Evolutionary conservation across 441 rosid species (phyloP), one percentile per base, ranked within the genome.

Genomic region (Populus tomentosa): DNA sequence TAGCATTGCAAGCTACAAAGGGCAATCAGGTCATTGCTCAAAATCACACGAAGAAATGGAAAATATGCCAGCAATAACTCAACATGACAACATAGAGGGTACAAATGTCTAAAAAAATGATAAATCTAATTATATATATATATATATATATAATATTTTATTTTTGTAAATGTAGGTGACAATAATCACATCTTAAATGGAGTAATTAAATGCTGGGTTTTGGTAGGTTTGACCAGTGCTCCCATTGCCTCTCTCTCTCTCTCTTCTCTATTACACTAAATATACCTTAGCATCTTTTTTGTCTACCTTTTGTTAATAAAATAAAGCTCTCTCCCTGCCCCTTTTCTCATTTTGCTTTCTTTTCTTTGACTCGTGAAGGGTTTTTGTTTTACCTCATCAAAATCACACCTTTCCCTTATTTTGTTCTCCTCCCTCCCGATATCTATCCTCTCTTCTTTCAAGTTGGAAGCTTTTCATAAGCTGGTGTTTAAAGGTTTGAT

Each of bases 141-240:
- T 46, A 14, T 46, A 14, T 46, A 42, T 42, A 42, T 42, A 46
- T 28, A 28, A 28, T 28, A 28, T 28, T 23, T 26, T 5, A 1
- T 13, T 65, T 65, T 65, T 23, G 32, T 65, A 65, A 13, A 65
- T 50, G n/a, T 50, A 14, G 59, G 28, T 67, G 40, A 24, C 75
- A 21, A 68, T 13, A 46, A 24, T 24, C 20, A 72, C 5, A 6
- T 6, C 10, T 28, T 21, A 33, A 63, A 28, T 21, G 33, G 63
- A 7, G 13, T 46, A 21, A 80, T 78, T 75, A 67, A 85, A 85
- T 84, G 74, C 71, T 70, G 74, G 84, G 85, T 80, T 85, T 81
- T 79, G 87, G 85, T 83, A 86, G 87, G 88, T 90, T 87, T 91
- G 94, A 90, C 96, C 87, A 82, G 30, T 84, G 92, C 86, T 82